A percentile compares a stretch with the other conserved stretches of the same genome.
Conservation (phyloP, 345 rosid species). For the Erysimum cheiranthoides region DNA sequence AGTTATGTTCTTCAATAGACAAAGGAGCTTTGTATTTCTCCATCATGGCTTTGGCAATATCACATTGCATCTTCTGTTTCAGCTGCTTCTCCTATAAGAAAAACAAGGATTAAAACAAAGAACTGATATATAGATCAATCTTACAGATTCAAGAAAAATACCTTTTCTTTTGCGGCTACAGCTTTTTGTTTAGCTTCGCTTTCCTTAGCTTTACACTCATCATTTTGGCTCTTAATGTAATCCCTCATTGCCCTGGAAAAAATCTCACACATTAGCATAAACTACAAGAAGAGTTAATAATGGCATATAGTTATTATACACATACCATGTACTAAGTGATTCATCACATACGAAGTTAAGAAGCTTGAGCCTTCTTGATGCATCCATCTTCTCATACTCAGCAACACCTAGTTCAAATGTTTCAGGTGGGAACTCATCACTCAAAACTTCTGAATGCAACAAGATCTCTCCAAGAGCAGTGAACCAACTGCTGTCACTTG, state of each 20-base stretch:
- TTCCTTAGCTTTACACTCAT: slow-evolving; percentile 16
- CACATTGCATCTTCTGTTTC: slow-evolving; percentile 62
- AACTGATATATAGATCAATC: neutral
- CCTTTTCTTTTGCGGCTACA: slow-evolving; percentile 68
- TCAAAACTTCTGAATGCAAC: slow-evolving; percentile 42
- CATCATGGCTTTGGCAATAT: slow-evolving; percentile 60
- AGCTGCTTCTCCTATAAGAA: slow-evolving; percentile 60
- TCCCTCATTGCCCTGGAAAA: no score
- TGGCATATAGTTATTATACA: no score
- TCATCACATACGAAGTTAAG: no score
- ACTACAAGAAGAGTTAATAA: no score
- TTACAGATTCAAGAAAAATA: slow-evolving; percentile 20
- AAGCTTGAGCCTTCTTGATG: no score
- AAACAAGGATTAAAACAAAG: neutral
- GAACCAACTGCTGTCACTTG: slow-evolving; percentile 60
- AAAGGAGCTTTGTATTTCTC: slow-evolving; percentile 56
- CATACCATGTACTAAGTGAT: no score
- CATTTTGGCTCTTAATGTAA: slow-evolving; percentile 29
- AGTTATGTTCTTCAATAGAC: slow-evolving; percentile 61
- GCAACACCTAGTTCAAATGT: slow-evolving; percentile 45
- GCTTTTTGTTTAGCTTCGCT: slow-evolving; percentile 16
- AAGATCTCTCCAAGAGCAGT: slow-evolving; percentile 51
- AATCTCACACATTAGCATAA: no score
- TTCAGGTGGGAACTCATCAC: slow-evolving; percentile 24
- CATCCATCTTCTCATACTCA: no score